phyloP scores from a whole-genome alignment of 2,329 filamentous ascomycete species.

The Aspergillus sp. region DNA sequence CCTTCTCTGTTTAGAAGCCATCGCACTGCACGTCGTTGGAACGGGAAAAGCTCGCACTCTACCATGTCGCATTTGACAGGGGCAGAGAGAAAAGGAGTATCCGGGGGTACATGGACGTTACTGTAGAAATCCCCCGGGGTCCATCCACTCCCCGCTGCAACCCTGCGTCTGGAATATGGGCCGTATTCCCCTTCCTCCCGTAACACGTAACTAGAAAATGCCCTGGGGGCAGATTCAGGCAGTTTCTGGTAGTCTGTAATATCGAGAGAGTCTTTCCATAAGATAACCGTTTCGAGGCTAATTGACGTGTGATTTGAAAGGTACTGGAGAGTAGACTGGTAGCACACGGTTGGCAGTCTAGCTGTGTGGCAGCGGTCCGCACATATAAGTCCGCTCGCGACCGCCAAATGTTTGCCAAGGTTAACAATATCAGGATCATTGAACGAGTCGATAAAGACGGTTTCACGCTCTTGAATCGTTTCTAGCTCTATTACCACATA shows the following conservation, averaged over 20 bases:
- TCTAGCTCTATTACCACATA: constrained; percentile 24
- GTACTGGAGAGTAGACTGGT: constrained; percentile 30
- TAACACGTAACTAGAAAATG: constrained; percentile 33
- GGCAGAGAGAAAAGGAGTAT: constrained; percentile 31
- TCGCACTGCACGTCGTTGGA: constrained; percentile 47
- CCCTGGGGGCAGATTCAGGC: constrained; percentile 15
- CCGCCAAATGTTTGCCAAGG: constrained; percentile 25
- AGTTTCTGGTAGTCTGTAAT: constrained; percentile 23
- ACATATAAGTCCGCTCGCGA: constrained; percentile 21
- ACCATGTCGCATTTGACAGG: constrained; percentile 36
- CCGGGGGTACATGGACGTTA: constrained; percentile 46
- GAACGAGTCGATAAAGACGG: constrained; percentile 21
- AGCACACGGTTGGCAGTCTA: constrained; percentile 27
- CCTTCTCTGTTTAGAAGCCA: constrained; percentile 50
- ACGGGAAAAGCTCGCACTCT: constrained; percentile 47
- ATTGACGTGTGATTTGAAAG: constrained; percentile 22
- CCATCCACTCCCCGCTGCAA: constrained; percentile 21
- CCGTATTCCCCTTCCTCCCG: constrained; percentile 17
- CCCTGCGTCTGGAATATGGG: background rate
- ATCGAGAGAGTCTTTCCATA: constrained; percentile 38
- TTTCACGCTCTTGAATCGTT: constrained; percentile 14
- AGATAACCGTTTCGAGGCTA: constrained; percentile 28
- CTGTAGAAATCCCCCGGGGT: constrained; percentile 47
- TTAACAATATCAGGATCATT: constrained; percentile 16
- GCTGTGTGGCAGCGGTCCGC: constrained; percentile 26